These are phyloP conservation scores for Colletotrichum sp. DNA, from an alignment of 2,329 filamentous ascomycete genomes.

Conservation along the genomic window DNA sequence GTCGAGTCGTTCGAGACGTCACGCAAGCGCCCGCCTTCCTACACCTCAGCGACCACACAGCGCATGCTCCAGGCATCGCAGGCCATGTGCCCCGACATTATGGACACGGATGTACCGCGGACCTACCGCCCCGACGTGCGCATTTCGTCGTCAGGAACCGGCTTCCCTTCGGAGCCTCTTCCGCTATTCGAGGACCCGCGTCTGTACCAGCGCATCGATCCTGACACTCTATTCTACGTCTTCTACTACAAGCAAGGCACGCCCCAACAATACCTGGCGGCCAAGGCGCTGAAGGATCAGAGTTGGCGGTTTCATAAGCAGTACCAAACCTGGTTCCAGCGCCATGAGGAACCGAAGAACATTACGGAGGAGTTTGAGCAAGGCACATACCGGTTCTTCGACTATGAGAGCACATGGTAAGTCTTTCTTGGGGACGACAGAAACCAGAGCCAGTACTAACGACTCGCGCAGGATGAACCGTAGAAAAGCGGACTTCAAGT, in stretches of 20 bases:
- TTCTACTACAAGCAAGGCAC: conserved; percentile 99
- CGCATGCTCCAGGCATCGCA: conserved; percentile 80
- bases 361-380: conserved; percentile 99
- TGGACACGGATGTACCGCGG: conserved; percentile 81
- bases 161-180: conserved; percentile 93
- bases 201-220: conserved; percentile 88
- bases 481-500: conserved; percentile 96
- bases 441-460: conserved; percentile 26
- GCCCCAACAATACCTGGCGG: conserved; percentile 93
- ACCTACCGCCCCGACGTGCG: conserved; percentile 85
- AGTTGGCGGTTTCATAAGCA: conserved; percentile 99
- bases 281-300: conserved; percentile 96
- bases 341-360: conserved; percentile 96
- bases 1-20: conserved; percentile 89
- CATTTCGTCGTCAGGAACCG: conserved; percentile 74
- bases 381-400: conserved; percentile 98
- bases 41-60: conserved; percentile 69
- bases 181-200: conserved; percentile 89
- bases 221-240: conserved; percentile 96
- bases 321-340: conserved; percentile 99
- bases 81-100: conserved; percentile 72
- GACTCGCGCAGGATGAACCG: conserved; percentile 84
- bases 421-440: conserved; percentile 34
- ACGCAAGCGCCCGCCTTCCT: conserved; percentile 69
- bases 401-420: conserved; percentile 98